Evolutionary conservation across 768 basidiomycete genomes (phyloP), one percentile per base, ranked within the genome.

Genomic region (Mycena galopus): DNA sequence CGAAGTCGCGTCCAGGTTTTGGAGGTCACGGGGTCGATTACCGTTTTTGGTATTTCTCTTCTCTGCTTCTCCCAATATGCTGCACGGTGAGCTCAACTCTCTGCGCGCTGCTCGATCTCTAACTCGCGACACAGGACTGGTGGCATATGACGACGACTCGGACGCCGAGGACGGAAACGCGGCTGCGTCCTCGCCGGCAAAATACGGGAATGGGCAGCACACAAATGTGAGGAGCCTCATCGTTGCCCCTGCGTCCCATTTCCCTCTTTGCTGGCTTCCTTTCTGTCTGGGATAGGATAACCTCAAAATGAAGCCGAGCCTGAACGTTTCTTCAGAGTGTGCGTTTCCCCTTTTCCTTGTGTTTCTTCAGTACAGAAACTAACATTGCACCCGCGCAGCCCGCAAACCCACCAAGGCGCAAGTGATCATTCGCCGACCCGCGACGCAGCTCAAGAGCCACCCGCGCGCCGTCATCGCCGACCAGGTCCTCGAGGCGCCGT

Each of bases 241-340:
- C 79, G 82, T 77, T 75, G 69, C 75, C 73, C 77, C 75, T 79
- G 72, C 82, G 77, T 75, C 74, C 82, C 82, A 86, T 90, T 92
- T 91, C 89, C 90, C 91, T 90, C 84, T 87, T 88, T 88, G 85
- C 84, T 89, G 85, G 88, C 87, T 85, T 81, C n/a, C 68, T 88
- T 67, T 91, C 87, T 84, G 81, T 84, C 82, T 88, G 78, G 89
- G 90, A 84, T 87, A 93, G 92, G 91, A 91, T 85, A 86, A n/a
- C n/a, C n/a, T 86, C 78, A 82, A 84, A 81, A 80, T 84, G 77
- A 90, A 87, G 79, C 67, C 73, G 42, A 76, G 77, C 65, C 69
- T 76, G 73, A 82, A 83, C 79, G 73, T 67, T 65, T 73, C 82
- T 65, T 78, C 86, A 81, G 89, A 87, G 64, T 75, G 89, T 90